Conservation (phyloP, 225 moss, liverwort and hornwort species). For the Marchantia paleacea region DNA sequence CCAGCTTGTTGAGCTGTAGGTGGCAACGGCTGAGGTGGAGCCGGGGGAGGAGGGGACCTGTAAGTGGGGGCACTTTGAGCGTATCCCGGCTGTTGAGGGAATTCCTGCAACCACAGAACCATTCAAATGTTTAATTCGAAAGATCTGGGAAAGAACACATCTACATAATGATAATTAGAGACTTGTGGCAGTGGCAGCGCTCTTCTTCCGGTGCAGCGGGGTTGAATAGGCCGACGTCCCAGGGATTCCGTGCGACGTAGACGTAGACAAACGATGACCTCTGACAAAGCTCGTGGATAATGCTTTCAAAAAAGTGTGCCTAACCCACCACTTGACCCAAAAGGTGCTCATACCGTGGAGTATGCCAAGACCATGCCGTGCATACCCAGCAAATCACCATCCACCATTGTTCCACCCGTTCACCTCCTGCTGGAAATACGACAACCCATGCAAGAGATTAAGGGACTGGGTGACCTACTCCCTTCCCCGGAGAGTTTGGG, state of each 20-base stretch:
- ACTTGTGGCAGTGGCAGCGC: too few relatives aligned
- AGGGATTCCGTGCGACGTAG: background rate
- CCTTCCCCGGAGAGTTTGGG: slow-evolving; percentile 27
- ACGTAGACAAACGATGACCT: background rate
- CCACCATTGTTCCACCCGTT: slow-evolving; percentile 99
- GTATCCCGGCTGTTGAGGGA: slow-evolving; percentile 63
- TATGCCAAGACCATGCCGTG: slow-evolving; percentile 68
- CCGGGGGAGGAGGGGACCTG: slow-evolving; percentile 48
- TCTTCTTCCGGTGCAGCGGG: background rate
- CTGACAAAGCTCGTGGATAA: background rate
- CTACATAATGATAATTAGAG: background rate
- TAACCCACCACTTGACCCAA: slow-evolving; percentile 37
- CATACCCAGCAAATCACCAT: slow-evolving; percentile 80
- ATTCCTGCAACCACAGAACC: slow-evolving; percentile 44
- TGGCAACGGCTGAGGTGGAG: slow-evolving; percentile 51
- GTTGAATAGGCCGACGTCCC: background rate
- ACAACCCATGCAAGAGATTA: slow-evolving; percentile 57
- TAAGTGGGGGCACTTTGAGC: slow-evolving; percentile 53
- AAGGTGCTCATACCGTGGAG: slow-evolving; percentile 85
- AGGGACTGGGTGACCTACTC: slow-evolving; percentile 36
- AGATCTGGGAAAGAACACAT: background rate
- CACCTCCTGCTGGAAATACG: slow-evolving; percentile 90
- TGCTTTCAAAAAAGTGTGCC: slow-evolving; percentile 15
- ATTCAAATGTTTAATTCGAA: background rate
- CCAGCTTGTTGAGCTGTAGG: slow-evolving; percentile 50